phyloP scores from a whole-genome alignment of 164 flowering plant genomes.

The Macadamia integrifolia region DNA sequence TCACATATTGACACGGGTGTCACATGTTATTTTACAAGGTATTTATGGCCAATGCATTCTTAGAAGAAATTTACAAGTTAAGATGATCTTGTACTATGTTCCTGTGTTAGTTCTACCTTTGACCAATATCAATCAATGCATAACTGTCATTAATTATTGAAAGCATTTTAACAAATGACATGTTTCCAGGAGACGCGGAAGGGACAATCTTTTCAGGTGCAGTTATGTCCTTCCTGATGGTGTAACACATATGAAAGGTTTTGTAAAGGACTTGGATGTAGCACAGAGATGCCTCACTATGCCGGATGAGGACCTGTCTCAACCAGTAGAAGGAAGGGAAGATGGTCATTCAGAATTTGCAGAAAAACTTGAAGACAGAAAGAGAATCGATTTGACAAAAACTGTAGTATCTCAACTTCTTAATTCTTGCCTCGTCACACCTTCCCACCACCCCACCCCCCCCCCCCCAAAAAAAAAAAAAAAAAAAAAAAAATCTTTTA shows the following conservation, averaged over 20 bases:
- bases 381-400: constrained; percentile 60
- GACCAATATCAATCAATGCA: too few species aligned
- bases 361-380: constrained; percentile 45
- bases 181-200: constrained; percentile 57
- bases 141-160: too few species aligned
- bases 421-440: neutral
- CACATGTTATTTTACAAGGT: too few species aligned
- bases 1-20: too few species aligned
- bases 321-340: constrained; percentile 13
- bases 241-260: constrained; percentile 72
- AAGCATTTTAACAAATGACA: too few species aligned
- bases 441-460: too few species aligned
- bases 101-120: too few species aligned
- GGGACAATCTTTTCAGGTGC: constrained; percentile 60
- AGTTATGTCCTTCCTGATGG: constrained; percentile 97
- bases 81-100: too few species aligned
- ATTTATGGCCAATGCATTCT: too few species aligned
- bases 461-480: too few species aligned
- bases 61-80: too few species aligned
- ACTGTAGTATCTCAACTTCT: constrained; percentile 36
- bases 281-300: constrained; percentile 51
- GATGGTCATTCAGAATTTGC: constrained; percentile 29
- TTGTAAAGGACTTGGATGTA: constrained; percentile 65
- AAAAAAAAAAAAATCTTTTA: neutral
- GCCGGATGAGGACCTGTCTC: constrained; percentile 21